phyloP scores from a whole-genome alignment of 495 filamentous ascomycete species.

The Parmelia sp. region DNA sequence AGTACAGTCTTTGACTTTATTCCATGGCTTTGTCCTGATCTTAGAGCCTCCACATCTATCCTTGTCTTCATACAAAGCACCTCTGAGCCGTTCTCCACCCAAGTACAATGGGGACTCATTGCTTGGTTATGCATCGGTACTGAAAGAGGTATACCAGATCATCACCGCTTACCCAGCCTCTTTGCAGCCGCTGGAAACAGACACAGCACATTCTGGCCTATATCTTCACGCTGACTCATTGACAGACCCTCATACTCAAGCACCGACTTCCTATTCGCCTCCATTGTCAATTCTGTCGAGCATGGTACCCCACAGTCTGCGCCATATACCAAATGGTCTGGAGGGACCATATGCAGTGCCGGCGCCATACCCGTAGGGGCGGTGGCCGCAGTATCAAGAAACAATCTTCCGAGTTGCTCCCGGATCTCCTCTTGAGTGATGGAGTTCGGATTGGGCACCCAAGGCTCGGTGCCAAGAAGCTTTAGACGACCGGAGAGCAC shows the following conservation, averaged over 20 bases:
- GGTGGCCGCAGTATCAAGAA: constrained; percentile 7
- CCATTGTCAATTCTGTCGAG: constrained; percentile 15
- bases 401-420: background rate
- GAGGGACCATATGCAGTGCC: constrained; percentile 5
- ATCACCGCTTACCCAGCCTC: constrained; percentile 1
- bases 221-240: constrained; percentile 5
- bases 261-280: constrained; percentile 10
- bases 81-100: background rate
- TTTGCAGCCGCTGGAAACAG: constrained; percentile 5
- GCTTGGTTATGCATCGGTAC: background rate
- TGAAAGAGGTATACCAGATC: background rate
- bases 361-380: constrained; percentile 11
- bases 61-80: background rate
- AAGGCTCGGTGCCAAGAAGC: constrained; percentile 13
- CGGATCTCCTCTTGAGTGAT: constrained; percentile 11
- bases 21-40: too few species aligned
- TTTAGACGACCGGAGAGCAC: constrained; percentile 12
- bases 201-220: constrained; percentile 9
- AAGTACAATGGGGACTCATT: background rate
- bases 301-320: constrained; percentile 14
- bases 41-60: background rate
- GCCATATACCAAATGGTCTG: constrained; percentile 14
- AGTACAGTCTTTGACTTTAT: background rate
- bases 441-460: constrained; percentile 13
- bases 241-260: constrained; percentile 3